Evolutionary conservation across 2,329 filamentous ascomycete genomes (phyloP).

Genomic region (Lizonia empirigonia): DNA sequence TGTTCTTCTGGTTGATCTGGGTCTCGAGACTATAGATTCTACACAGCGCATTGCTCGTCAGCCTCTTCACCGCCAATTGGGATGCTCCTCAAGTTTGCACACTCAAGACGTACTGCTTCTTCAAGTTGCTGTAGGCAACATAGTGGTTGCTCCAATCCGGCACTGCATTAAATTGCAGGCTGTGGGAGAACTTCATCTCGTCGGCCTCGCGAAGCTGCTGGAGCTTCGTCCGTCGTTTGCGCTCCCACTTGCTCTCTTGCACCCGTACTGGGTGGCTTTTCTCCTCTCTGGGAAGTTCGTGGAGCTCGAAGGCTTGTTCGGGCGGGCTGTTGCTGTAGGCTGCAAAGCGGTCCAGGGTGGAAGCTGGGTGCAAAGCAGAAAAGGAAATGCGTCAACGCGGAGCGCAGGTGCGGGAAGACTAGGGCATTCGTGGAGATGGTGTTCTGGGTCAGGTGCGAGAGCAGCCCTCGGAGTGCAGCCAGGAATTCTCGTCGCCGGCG

Average conservation of each 20-base stretch:
- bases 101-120: conserved; percentile 78
- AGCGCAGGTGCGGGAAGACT: conserved; percentile 15
- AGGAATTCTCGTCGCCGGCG: conserved; percentile 5
- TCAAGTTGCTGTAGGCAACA: conserved; percentile 97
- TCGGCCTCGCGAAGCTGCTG: conserved; percentile 72
- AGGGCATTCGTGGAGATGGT: conserved; percentile 14
- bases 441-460: conserved; percentile 20
- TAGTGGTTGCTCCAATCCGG: conserved; percentile 99
- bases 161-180: conserved; percentile 98
- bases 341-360: conserved; percentile 37
- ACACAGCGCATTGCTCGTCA: conserved; percentile 30
- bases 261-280: conserved; percentile 5
- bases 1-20: conserved; percentile 67
- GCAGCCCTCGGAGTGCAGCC: conserved; percentile 11
- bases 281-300: conserved; percentile 25
- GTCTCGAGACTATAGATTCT: conserved; percentile 97
- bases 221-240: conserved; percentile 67
- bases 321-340: conserved; percentile 24
- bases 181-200: conserved; percentile 99
- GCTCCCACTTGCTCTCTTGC: conserved; percentile 34
- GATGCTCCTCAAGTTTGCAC: neutral
- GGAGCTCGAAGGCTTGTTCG: conserved; percentile 41
- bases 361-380: conserved; percentile 13
- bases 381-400: conserved; percentile 13
- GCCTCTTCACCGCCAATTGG: conserved; percentile 5